Evolutionary conservation across 805 yeast species (phyloP).

Genomic region (Cyberlindnera bimundalis): DNA sequence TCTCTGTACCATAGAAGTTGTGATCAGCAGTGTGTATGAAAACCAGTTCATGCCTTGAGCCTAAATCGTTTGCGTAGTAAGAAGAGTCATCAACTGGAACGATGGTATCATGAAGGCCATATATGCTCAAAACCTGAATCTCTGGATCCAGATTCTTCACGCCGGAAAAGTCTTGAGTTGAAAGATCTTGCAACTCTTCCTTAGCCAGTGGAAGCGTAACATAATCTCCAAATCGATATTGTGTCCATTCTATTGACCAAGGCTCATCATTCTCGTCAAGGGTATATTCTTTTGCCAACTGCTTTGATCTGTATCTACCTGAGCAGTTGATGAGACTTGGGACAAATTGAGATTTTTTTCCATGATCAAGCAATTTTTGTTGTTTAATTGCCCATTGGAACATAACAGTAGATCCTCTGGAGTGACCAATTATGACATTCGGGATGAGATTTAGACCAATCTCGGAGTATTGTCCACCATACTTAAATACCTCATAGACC

Average conservation of each 20-base stretch:
- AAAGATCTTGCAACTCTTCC: conserved; percentile 49
- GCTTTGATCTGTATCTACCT: conserved; percentile 51
- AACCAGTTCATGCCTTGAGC: conserved; percentile 50
- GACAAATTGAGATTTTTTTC: conserved; percentile 38
- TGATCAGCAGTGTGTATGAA: conserved; percentile 75
- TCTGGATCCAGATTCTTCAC: conserved; percentile 42
- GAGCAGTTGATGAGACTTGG: conserved; percentile 71
- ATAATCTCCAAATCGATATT: conserved; percentile 50
- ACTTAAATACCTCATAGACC: conserved; percentile 32
- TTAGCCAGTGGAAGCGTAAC: conserved; percentile 40
- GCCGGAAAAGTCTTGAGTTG: conserved; percentile 41
- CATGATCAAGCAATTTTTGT: conserved; percentile 32
- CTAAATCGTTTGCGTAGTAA: conserved; percentile 52
- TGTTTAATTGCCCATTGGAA: conserved; percentile 63
- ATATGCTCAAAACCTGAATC: conserved; percentile 61
- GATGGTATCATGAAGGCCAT: conserved; percentile 65
- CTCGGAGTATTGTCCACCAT: conserved; percentile 26
- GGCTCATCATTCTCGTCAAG: conserved; percentile 19
- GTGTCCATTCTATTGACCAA: conserved; percentile 29
- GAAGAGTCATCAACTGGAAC: conserved; percentile 65
- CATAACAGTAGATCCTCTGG: conserved; percentile 76
- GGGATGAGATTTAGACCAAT: conserved; percentile 43
- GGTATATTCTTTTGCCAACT: conserved; percentile 20
- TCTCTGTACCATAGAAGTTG: conserved; percentile 59
- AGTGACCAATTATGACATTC: conserved; percentile 67